Percentiles rank a stretch among this genome's conserved stretches.
Conservation (phyloP, 805 yeast species). For the Nakazawaea ambrosiae region DNA sequence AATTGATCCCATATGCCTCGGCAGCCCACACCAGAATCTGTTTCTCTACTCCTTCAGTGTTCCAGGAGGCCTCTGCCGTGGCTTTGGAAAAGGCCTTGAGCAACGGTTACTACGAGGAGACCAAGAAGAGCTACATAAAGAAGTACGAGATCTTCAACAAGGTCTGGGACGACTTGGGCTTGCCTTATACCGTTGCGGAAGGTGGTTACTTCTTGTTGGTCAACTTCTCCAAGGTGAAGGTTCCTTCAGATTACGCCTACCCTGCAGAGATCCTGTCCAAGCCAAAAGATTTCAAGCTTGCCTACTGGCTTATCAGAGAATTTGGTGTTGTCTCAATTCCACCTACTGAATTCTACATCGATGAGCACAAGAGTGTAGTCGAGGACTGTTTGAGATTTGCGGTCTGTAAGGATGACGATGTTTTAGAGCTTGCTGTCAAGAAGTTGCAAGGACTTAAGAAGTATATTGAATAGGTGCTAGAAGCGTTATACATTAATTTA, state of each 20-base stretch:
- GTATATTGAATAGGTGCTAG: conserved; percentile 39
- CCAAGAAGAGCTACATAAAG: conserved; percentile 57
- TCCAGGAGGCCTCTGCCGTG: conserved; percentile 86
- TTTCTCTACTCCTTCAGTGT: conserved; percentile 83
- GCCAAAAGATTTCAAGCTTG: conserved; percentile 81
- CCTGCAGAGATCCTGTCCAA: conserved; percentile 63
- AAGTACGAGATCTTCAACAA: conserved; percentile 70
- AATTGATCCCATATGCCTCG: conserved; percentile 70
- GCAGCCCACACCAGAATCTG: conserved; percentile 94
- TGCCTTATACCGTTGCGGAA: conserved; percentile 86
- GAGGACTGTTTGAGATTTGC: conserved; percentile 90
- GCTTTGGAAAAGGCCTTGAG: conserved; percentile 59
- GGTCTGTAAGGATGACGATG: conserved; percentile 85
- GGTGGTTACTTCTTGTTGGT: conserved; percentile 93
- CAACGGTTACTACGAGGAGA: conserved; percentile 61
- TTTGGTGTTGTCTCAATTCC: conserved; percentile 95
- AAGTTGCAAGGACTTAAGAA: conserved; percentile 66
- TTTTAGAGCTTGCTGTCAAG: conserved; percentile 74
- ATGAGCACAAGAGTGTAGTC: conserved; percentile 64
- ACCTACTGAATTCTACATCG: conserved; percentile 87
- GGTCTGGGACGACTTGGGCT: conserved; percentile 77
- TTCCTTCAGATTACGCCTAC: conserved; percentile 65
- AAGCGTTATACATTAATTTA: too few species aligned
- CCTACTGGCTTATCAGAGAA: conserved; percentile 90
- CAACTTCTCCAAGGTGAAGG: conserved; percentile 72